phyloP scores from a whole-genome alignment of 169 alveolate species.

The Plasmodium gaboni region DNA sequence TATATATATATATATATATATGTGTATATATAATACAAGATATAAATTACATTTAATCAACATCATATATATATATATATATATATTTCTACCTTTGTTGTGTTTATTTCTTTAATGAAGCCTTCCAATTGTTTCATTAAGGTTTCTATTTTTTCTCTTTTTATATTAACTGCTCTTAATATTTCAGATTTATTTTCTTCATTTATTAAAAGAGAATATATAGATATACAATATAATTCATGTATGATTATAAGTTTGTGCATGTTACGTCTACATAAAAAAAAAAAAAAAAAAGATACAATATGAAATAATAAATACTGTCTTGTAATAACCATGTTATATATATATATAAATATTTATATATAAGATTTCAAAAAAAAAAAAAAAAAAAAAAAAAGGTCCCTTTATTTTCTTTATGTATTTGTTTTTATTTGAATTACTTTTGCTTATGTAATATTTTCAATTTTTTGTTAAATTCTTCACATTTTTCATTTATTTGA shows the following conservation, averaged over 20 bases:
- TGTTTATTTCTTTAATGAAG: constrained; percentile 6
- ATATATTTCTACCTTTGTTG: constrained; percentile 7
- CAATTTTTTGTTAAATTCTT: constrained; percentile 53
- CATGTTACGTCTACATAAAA: constrained; percentile 16
- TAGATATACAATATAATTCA: constrained; percentile 32
- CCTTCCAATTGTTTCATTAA: background rate
- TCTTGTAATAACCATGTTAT: too few relatives aligned
- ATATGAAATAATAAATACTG: too few relatives aligned
- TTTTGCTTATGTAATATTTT: constrained; percentile 28
- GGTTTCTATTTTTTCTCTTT: constrained; percentile 7
- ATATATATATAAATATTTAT: too few relatives aligned
- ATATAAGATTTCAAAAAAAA: too few relatives aligned
- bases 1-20: constrained; percentile 5
- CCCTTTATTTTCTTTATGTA: background rate
- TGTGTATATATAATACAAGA: background rate
- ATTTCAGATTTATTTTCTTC: constrained; percentile 28
- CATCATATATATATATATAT: background rate
- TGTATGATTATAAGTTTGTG: constrained; percentile 37
- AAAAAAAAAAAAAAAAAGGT: too few relatives aligned
- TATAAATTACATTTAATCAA: too few relatives aligned
- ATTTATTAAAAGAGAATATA: constrained; percentile 57
- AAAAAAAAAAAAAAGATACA: background rate
- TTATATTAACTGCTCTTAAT: constrained; percentile 3
- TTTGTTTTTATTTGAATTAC: background rate
- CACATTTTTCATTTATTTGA: constrained; percentile 51